A percentile compares a stretch with the other conserved stretches of the same genome.
Evolutionary conservation across 768 basidiomycete species (phyloP).

Genomic region (Coprinellus aureogranulatus): DNA sequence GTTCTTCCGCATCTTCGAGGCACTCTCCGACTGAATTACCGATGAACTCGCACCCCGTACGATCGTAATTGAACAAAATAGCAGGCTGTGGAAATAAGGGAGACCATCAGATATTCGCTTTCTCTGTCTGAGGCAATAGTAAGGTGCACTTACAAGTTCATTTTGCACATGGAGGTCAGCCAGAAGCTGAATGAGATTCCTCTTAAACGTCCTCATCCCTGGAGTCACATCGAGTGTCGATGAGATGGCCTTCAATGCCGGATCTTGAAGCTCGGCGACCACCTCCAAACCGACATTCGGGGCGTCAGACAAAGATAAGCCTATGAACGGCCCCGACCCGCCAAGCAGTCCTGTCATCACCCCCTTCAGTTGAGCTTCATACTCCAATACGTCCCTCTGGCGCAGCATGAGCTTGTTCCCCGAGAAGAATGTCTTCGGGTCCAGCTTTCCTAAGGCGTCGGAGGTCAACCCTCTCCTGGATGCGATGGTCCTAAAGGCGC

Average conservation of each 20-base stretch:
- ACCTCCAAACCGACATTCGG: constrained; percentile 35
- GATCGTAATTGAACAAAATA: constrained; percentile 66
- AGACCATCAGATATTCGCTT: background rate
- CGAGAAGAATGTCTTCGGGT: constrained; percentile 48
- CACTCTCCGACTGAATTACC: constrained; percentile 32
- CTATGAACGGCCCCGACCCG: constrained; percentile 26
- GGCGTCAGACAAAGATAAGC: background rate
- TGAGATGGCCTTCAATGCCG: constrained; percentile 18
- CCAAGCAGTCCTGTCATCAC: constrained; percentile 36
- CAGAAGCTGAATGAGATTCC: constrained; percentile 50
- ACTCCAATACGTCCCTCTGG: constrained; percentile 60
- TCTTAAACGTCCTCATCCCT: constrained; percentile 25
- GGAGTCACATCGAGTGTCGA: constrained; percentile 30
- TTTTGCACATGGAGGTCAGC: constrained; percentile 55
- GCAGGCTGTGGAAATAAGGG: constrained; percentile 45
- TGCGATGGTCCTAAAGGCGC: constrained; percentile 30
- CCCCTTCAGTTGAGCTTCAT: constrained; percentile 53
- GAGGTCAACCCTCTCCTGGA: background rate
- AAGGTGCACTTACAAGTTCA: constrained; percentile 46
- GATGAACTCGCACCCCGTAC: constrained; percentile 55
- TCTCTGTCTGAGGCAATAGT: background rate
- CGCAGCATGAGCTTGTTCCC: constrained; percentile 35
- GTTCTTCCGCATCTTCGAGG: constrained; percentile 43
- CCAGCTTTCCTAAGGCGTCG: constrained; percentile 30
- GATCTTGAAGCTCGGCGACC: constrained; percentile 38